Evolutionary conservation across 2,329 filamentous ascomycete genomes (phyloP), one percentile per base, ranked within the genome.

Genomic region (Pezizomycotina sp.): DNA sequence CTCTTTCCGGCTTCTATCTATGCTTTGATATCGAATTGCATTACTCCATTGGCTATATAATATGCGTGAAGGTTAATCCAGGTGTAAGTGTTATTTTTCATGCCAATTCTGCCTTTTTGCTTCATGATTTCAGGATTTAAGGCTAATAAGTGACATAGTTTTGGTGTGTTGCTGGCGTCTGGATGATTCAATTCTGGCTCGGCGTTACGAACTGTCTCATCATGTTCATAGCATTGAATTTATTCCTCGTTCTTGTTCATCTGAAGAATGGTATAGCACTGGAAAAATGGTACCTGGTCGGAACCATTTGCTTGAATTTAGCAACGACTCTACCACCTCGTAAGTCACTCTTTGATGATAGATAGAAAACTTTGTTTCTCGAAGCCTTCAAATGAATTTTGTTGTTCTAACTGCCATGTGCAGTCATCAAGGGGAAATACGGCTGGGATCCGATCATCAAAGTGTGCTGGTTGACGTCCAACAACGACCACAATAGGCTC

Each of bases 121-220:
- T 34, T 13, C 21, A 25, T 29, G 27, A 37, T 40, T 25, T 22
- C 15, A 4, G 9, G 6, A 1, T 4, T 13, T 30, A 5, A 7
- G 5, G 20, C 19, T n/a, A 30, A 28, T 18, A 9, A 15, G 12
- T 39, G n/a, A 13, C 24, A 22, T 4, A 13, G 6, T 22, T 15
- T 18, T 27, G n/a, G 33, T 19, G 14, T 37, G 38, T 29, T 20
- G 20, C 34, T 23, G 45, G 37, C 5, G 41, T 42, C 18, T 44
- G 47, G 47, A 31, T 49, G 38, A 48, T 48, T 21, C 47, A 48
- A 32, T 48, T 49, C 33, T 49, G 47, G 47, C 47, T 48, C n/a
- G 47, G 47, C 40, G 44, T 49, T n/a, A 48, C 47, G n/a, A 49
- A 49, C 31, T 49, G 44, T 41, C 34, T 49, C 24, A 47, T 49